Evolutionary conservation across 1,139 yeast genomes (phyloP).

Genomic region (Saccharomyces hybrid): DNA sequence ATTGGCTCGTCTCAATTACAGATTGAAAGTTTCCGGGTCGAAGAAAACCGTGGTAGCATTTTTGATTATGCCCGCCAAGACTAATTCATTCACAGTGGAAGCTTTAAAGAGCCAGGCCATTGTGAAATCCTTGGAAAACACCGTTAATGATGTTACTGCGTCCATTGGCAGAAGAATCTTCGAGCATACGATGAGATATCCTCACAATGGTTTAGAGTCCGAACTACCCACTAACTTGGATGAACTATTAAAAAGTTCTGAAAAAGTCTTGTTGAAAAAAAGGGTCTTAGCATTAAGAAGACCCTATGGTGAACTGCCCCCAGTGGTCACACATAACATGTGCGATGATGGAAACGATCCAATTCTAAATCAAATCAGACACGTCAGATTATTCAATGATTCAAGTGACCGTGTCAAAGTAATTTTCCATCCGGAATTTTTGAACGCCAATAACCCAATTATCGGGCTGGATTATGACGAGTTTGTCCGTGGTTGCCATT

Average conservation of each 20-base stretch:
- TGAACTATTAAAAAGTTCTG: conserved; percentile 80
- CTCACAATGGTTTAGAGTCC: conserved; percentile 44
- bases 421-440: conserved; percentile 94
- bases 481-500: conserved; percentile 94
- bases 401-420: conserved; percentile 90
- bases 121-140: conserved; percentile 79
- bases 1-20: conserved; percentile 84
- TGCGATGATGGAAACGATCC: conserved; percentile 88
- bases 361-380: conserved; percentile 81
- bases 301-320: conserved; percentile 71
- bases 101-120: conserved; percentile 96
- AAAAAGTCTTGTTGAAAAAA: conserved; percentile 81
- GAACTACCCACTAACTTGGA: conserved; percentile 57
- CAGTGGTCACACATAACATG: conserved; percentile 98
- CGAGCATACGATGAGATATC: conserved; percentile 83
- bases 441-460: conserved; percentile 91
- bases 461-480: conserved; percentile 92
- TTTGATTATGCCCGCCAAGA: conserved; percentile 95
- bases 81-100: conserved; percentile 90
- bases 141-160: conserved; percentile 83
- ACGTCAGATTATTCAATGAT: conserved; percentile 83
- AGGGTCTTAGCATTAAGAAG: conserved; percentile 90
- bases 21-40: conserved; percentile 71
- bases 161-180: conserved; percentile 81
- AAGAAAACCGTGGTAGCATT: conserved; percentile 96